A percentile compares a stretch with the other conserved stretches of the same genome.
Evolutionary conservation across 1,284 basidiomycete genomes (phyloP).

Genomic region (Pyrrhoderma noxium): DNA sequence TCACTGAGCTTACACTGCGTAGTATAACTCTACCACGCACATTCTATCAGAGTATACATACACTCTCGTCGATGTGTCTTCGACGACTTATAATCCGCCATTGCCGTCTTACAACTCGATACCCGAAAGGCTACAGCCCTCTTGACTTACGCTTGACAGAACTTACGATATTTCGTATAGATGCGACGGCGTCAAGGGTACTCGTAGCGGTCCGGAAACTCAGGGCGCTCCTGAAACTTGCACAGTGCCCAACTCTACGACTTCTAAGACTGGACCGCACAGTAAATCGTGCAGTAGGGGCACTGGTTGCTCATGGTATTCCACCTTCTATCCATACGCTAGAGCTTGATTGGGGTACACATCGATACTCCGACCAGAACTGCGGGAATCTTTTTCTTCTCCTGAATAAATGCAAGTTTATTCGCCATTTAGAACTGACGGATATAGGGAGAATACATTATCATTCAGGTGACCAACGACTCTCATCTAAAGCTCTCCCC

Average conservation of each 20-base stretch:
- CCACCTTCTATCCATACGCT: constrained; percentile 13
- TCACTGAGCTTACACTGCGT: constrained; percentile 13
- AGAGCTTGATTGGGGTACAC: constrained; percentile 14
- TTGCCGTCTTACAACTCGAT: constrained; percentile 13
- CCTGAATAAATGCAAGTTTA: constrained; percentile 6
- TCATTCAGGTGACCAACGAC: constrained; percentile 5
- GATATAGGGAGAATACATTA: constrained; percentile 16
- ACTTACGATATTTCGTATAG: constrained; percentile 9
- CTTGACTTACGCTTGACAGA: constrained; percentile 13
- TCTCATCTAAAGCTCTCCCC: constrained; percentile 6
- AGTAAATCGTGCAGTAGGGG: constrained; percentile 12
- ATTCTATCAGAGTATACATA: constrained; percentile 15
- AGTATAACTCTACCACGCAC: constrained; percentile 12
- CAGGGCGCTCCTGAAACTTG: constrained; percentile 15
- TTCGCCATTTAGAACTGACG: constrained; percentile 13
- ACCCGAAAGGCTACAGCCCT: constrained; percentile 12
- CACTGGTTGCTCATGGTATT: constrained; percentile 8
- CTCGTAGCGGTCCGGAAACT: constrained; percentile 1
- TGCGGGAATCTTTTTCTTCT: constrained; percentile 12
- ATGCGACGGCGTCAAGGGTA: not conserved
- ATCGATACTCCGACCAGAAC: not conserved
- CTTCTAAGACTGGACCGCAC: constrained; percentile 9
- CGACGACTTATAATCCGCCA: constrained; percentile 9
- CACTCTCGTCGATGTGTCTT: constrained; percentile 1
- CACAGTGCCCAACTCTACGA: constrained; percentile 5